phyloP scores from a whole-genome alignment of 768 basidiomycete genomes.

The Tylopilus balloui region DNA sequence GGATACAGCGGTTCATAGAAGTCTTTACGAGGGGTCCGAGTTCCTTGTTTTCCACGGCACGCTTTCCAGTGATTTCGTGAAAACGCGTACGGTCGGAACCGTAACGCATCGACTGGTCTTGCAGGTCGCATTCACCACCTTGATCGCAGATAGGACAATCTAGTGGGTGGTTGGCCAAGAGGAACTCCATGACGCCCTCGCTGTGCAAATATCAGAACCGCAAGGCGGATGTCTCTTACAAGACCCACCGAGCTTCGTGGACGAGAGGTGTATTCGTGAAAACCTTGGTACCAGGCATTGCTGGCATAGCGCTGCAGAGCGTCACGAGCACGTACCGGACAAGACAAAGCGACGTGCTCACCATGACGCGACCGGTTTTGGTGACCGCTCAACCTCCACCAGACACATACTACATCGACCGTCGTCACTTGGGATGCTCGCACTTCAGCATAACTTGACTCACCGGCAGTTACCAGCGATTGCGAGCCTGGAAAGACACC shows the following conservation, averaged over 20 bases:
- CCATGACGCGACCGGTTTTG: conserved; percentile 95
- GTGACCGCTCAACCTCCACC: conserved; percentile 94
- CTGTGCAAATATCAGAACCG: conserved; percentile 36
- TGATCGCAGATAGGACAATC: conserved; percentile 99
- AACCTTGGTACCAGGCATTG: conserved; percentile 90
- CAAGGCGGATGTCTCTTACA: background rate
- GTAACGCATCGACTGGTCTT: conserved; percentile 99
- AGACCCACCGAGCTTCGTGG: conserved; percentile 71
- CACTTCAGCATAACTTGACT: conserved; percentile 26
- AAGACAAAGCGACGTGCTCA: conserved; percentile 30
- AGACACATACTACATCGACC: conserved; percentile 78
- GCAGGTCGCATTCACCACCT: conserved; percentile 97
- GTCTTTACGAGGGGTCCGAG: conserved; percentile 98
- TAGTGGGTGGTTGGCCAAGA: conserved; percentile 94
- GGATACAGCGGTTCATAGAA: conserved; percentile 98
- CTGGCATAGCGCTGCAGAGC: conserved; percentile 81
- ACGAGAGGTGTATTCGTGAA: conserved; percentile 91
- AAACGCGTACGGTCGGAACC: conserved; percentile 96
- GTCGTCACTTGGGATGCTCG: conserved; percentile 7
- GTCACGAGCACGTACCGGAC: background rate
- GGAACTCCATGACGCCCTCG: conserved; percentile 99
- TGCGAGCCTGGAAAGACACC: conserved; percentile 57
- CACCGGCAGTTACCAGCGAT: conserved; percentile 98
- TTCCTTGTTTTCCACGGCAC: conserved; percentile 97
- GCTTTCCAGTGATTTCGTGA: conserved; percentile 97